phyloP scores from a whole-genome alignment of 495 filamentous ascomycete species.

The Aspergillus bertholletiae region DNA sequence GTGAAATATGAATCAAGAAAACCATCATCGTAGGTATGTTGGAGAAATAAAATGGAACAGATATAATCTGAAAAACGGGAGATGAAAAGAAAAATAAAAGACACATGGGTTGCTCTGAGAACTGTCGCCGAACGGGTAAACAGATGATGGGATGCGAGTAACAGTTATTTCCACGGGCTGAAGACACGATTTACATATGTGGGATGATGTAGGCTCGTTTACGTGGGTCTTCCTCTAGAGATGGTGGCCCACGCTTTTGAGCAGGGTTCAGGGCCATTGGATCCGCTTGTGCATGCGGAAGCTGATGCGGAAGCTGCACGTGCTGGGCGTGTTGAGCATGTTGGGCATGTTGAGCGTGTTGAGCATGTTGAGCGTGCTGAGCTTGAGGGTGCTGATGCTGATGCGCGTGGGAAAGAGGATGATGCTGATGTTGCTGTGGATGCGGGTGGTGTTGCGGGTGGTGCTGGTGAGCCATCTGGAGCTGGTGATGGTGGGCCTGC shows the following conservation, averaged over 20 bases:
- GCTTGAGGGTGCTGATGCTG: slow-evolving; percentile 8
- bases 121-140: background rate
- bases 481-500: slow-evolving; percentile 7
- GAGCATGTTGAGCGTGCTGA: too few species aligned
- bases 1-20: too few species aligned
- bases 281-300: slow-evolving; percentile 11
- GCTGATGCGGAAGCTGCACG: too few species aligned
- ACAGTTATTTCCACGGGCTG: background rate
- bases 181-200: slow-evolving; percentile 8
- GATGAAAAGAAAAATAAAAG: background rate
- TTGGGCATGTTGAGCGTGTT: too few species aligned
- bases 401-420: slow-evolving; percentile 6
- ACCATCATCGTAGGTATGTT: background rate
- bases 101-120: background rate
- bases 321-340: too few species aligned
- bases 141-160: background rate
- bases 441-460: slow-evolving; percentile 11
- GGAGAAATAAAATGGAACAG: background rate
- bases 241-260: slow-evolving; percentile 23
- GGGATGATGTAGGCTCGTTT: slow-evolving; percentile 34
- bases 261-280: slow-evolving; percentile 18
- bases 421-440: slow-evolving; percentile 10
- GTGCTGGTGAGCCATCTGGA: slow-evolving; percentile 4
- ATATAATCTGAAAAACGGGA: background rate
- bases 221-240: slow-evolving; percentile 28